Conservation (phyloP, 305 asterid species). For the Andrographis paniculata region DNA sequence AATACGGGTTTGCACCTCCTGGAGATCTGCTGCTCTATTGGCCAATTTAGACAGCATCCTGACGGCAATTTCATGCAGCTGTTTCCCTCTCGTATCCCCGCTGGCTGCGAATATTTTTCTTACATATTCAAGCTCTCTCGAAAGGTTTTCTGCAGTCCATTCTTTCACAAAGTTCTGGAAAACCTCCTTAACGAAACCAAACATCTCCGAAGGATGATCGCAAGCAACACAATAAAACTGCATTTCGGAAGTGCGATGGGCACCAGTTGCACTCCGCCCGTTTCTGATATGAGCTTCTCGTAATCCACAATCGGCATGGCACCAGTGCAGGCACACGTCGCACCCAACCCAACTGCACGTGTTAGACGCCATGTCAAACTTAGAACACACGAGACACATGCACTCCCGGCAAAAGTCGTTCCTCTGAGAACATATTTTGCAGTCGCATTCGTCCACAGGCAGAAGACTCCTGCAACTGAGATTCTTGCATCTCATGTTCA, state of each 20-base stretch:
- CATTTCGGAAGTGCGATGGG: conserved; percentile 66
- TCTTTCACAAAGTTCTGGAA: conserved; percentile 77
- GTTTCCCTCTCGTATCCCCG: conserved; percentile 77
- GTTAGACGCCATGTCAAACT: conserved; percentile 85
- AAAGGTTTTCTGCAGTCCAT: conserved; percentile 75
- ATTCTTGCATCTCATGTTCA: conserved; percentile 73
- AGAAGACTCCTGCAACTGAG: conserved; percentile 60
- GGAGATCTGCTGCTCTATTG: conserved; percentile 50
- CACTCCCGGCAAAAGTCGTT: conserved; percentile 90
- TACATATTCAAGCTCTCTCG: conserved; percentile 73
- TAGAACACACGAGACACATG: conserved; percentile 93
- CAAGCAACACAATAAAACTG: conserved; percentile 96
- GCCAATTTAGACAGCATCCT: conserved; percentile 59
- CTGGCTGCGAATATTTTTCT: conserved; percentile 61
- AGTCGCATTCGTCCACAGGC: conserved; percentile 95
- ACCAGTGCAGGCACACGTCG: conserved; percentile 94
- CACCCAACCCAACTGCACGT: conserved; percentile 99
- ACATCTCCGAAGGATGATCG: conserved; percentile 95
- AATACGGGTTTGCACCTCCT: conserved; percentile 47
- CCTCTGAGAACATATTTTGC: conserved; percentile 63
- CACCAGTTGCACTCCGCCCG: conserved; percentile 61
- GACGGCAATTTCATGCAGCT: conserved; percentile 49
- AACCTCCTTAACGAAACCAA: conserved; percentile 94
- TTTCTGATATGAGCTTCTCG: conserved; percentile 69
- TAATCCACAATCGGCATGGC: conserved; percentile 91